Conservation (phyloP, 2,329 filamentous ascomycete species). For the Coleophoma crateriformis region DNA sequence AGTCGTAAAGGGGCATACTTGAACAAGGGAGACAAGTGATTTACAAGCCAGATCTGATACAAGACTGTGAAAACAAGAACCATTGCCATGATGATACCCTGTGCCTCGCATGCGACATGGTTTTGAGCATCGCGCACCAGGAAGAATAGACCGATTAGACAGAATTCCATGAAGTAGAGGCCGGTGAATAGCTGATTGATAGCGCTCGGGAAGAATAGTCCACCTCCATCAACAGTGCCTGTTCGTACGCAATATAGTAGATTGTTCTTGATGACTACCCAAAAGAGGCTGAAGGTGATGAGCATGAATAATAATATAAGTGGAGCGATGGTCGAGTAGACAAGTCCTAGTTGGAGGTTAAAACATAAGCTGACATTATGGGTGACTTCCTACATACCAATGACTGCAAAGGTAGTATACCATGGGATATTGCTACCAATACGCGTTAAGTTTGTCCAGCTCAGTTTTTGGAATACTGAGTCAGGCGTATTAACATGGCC, state of each 20-base stretch:
- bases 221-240: conserved; percentile 78
- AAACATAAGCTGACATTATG: not conserved
- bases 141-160: conserved; percentile 15
- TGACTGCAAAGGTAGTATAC: conserved; percentile 13
- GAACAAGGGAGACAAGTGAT: conserved; percentile 12
- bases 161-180: conserved; percentile 17
- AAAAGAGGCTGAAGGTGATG: conserved; percentile 81
- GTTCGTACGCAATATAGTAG: conserved; percentile 90
- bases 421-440: conserved; percentile 14
- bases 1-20: conserved; percentile 12
- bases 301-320: conserved; percentile 86
- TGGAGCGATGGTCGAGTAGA: conserved; percentile 82
- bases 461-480: conserved; percentile 13
- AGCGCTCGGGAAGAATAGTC: conserved; percentile 40
- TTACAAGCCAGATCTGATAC: conserved; percentile 15
- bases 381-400: conserved; percentile 4
- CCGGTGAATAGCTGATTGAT: conserved; percentile 17
- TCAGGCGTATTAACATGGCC: conserved; percentile 13
- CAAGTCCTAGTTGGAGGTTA: conserved; percentile 43
- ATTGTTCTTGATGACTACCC: conserved; percentile 90
- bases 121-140: conserved; percentile 12
- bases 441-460: conserved; percentile 12
- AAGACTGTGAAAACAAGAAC: conserved; percentile 13
- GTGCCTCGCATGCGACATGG: conserved; percentile 9
- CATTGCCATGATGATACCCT: conserved; percentile 17